Conservation (phyloP, 129 eudicot genomes). For the Solidago caesia region DNA sequence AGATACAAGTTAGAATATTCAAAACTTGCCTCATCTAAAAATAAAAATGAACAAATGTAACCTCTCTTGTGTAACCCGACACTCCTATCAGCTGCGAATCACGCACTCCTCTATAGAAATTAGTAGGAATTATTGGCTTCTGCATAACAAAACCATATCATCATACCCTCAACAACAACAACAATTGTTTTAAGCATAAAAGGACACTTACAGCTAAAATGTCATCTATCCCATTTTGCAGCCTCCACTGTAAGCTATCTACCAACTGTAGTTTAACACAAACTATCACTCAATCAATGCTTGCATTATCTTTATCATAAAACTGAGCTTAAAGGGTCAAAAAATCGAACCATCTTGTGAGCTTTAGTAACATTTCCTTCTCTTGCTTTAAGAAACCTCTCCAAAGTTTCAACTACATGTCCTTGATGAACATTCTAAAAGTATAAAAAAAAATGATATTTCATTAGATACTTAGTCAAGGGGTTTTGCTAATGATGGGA, state of each 20-base stretch:
- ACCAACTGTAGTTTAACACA: slow-evolving; percentile 53
- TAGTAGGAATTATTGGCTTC: slow-evolving; percentile 65
- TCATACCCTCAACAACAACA: neutral
- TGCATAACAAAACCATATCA: slow-evolving; percentile 31
- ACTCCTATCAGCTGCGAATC: slow-evolving; percentile 72
- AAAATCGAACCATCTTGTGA: slow-evolving; percentile 55
- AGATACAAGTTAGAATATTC: neutral
- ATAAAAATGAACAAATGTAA: slow-evolving; percentile 23
- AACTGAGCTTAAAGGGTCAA: neutral
- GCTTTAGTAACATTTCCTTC: slow-evolving; percentile 67
- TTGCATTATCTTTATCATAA: neutral
- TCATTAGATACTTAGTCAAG: neutral
- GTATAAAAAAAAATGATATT: neutral
- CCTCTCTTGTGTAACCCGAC: slow-evolving; percentile 77
- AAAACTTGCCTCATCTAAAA: neutral
- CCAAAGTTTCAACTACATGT: slow-evolving; percentile 49
- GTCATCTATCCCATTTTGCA: slow-evolving; percentile 67
- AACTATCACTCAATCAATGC: slow-evolving; percentile 9
- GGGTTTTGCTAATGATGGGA: too few species aligned
- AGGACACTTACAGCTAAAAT: slow-evolving; percentile 54
- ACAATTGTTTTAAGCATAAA: too few species aligned
- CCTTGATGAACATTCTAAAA: slow-evolving; percentile 75
- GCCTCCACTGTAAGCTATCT: slow-evolving; percentile 72
- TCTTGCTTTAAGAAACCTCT: slow-evolving; percentile 73
- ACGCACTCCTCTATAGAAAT: slow-evolving; percentile 64